phyloP scores from a whole-genome alignment of 75 land plant genomes.

The Ceratopteris richardii region DNA sequence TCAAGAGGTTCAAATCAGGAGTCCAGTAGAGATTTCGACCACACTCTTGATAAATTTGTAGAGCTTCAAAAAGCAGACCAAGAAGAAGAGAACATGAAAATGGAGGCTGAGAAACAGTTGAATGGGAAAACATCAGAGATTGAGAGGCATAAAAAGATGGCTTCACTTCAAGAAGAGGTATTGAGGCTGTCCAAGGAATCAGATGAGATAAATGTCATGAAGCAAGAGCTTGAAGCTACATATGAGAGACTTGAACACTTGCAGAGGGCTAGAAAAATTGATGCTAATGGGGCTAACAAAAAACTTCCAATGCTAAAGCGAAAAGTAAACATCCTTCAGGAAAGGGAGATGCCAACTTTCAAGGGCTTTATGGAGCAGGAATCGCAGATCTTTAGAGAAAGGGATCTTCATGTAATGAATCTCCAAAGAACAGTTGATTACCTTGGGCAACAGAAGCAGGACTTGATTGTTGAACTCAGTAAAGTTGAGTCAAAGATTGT shows the following conservation, averaged over 20 bases:
- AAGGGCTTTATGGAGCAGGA: conserved; percentile 58
- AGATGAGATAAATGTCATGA: conserved; percentile 9
- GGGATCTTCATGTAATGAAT: conserved; percentile 77
- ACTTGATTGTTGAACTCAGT: conserved; percentile 59
- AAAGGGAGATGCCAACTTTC: conserved; percentile 49
- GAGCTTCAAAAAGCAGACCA: too few relatives aligned
- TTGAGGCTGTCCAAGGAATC: too few relatives aligned
- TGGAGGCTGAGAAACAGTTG: too few relatives aligned
- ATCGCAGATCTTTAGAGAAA: conserved; percentile 60
- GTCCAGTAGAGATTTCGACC: too few relatives aligned
- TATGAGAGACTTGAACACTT: conserved; percentile 66
- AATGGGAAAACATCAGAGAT: too few relatives aligned
- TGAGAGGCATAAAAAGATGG: too few relatives aligned
- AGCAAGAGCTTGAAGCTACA: conserved; percentile 66
- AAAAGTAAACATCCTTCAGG: conserved; percentile 56
- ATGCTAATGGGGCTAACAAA: conserved; percentile 67
- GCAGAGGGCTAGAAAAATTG: conserved; percentile 59
- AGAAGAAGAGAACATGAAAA: too few relatives aligned
- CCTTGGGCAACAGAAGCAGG: conserved; percentile 85
- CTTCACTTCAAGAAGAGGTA: too few relatives aligned
- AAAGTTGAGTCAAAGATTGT: conserved; percentile 53
- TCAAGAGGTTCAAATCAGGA: too few relatives aligned
- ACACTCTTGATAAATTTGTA: too few relatives aligned
- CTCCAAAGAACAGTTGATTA: conserved; percentile 78
- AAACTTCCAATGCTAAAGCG: conserved; percentile 77